phyloP scores from a whole-genome alignment of 2,329 filamentous ascomycete genomes.

The Onygenales sp. region DNA sequence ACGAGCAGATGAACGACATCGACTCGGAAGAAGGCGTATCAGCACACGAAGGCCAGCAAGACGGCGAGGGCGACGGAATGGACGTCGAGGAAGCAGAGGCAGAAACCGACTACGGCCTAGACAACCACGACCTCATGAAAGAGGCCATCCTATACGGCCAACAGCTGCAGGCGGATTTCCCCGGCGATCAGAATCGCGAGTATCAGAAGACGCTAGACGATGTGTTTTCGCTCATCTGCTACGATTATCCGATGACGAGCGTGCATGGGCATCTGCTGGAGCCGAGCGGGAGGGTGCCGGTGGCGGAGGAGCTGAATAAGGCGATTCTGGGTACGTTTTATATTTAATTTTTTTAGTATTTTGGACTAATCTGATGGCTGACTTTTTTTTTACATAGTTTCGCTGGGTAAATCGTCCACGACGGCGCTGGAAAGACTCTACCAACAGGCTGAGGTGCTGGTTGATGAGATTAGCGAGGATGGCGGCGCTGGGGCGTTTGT shows the following conservation, averaged over 20 bases:
- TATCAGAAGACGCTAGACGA: conserved; percentile 67
- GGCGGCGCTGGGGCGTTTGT: conserved; percentile 78
- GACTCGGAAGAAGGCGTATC: conserved; percentile 37
- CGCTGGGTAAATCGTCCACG: conserved; percentile 77
- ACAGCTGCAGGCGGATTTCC: conserved; percentile 67
- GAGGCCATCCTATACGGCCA: conserved; percentile 73
- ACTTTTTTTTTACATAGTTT: conserved; percentile 48
- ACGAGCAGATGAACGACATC: conserved; percentile 37
- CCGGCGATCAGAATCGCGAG: conserved; percentile 58
- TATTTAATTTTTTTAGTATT: conserved; percentile 10
- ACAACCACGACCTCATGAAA: conserved; percentile 47
- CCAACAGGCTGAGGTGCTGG: conserved; percentile 74
- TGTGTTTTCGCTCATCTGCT: conserved; percentile 82
- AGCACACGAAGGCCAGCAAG: conserved; percentile 41
- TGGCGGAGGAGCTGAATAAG: conserved; percentile 89
- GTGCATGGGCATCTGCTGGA: conserved; percentile 72
- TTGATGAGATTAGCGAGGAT: conserved; percentile 71
- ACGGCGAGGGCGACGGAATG: conserved; percentile 37
- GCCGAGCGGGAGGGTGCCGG: conserved; percentile 59
- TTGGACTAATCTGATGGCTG: conserved; percentile 2
- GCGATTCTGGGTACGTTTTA: conserved; percentile 69
- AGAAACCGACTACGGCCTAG: conserved; percentile 20
- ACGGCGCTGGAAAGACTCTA: conserved; percentile 78
- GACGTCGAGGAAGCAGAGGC: conserved; percentile 44
- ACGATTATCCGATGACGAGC: conserved; percentile 68